Conservation (phyloP, 1,284 basidiomycete species). For the Ceratobasidium sp. region DNA sequence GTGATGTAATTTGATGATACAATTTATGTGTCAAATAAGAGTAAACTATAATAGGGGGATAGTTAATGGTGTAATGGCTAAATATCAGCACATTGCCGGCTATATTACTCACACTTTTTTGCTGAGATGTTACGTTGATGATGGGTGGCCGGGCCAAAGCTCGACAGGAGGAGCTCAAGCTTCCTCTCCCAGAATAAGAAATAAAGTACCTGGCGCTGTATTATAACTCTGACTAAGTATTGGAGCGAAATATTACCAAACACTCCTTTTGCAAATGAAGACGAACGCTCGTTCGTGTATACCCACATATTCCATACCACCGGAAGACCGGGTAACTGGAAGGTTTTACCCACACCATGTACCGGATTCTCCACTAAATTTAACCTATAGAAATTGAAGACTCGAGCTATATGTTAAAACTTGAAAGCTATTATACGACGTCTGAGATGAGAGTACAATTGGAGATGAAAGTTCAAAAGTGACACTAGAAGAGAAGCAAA, state of each 20-base stretch:
- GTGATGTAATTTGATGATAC: neutral
- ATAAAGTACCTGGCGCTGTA: neutral
- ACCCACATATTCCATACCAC: too few relatives aligned
- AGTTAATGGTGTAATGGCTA: too few relatives aligned
- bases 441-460: neutral
- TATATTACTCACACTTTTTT: too few relatives aligned
- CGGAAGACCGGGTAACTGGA: too few relatives aligned
- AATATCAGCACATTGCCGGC: too few relatives aligned
- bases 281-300: too few relatives aligned
- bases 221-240: neutral
- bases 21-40: too few relatives aligned
- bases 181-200: conserved; percentile 56
- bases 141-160: conserved; percentile 76
- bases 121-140: conserved; percentile 68
- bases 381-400: neutral
- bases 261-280: too few relatives aligned
- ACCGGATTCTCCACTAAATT: neutral
- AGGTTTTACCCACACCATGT: neutral
- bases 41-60: too few relatives aligned
- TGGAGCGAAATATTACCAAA: too few relatives aligned
- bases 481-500: too few relatives aligned
- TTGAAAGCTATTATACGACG: neutral
- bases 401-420: neutral
- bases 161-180: conserved; percentile 70
- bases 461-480: too few relatives aligned